Evolutionary conservation across 2,329 filamentous ascomycete species (phyloP), one percentile per base, ranked within the genome.

Genomic region (Microdochium trichocladiopsis): DNA sequence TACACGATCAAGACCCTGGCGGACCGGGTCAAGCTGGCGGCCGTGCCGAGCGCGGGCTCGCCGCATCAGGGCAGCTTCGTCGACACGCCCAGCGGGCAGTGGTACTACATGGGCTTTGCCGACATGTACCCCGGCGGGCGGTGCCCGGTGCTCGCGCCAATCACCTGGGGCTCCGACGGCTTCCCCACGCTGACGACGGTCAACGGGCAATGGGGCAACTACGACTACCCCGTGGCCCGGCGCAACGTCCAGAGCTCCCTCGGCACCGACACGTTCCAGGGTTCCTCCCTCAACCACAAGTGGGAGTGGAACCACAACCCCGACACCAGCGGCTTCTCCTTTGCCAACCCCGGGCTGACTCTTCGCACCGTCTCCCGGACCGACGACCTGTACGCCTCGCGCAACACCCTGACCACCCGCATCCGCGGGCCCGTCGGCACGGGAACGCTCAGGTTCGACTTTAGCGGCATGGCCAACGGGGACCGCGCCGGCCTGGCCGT

Each of bases 221-320:
- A 69, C 0, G 41, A 45, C 16, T 79, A 79, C 54, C 67, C 69
- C 0, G 52, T 67, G 10, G 70, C 73, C 53, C 61, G 2, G 57
- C 60, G 14, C 62, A 63, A 53, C 58, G 54, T 66, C 2, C 43
- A 54, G 4, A 55, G 57, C n/a, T 55, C 64, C 33, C 64, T 66
- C 0, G 71, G 76, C 16, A 72, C 68, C 0, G 77, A 83, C 53
- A 61, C 53, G 0, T 83, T 83, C 55, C 49, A 55, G 0, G 75
- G 73, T 0, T 58, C 64, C 0, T 56, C 63, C 0, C 66, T 83
- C 1, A 61, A 67, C 6, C 68, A 70, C 0, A 65, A 72, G 2
- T 84, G 77, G 76, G 80, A 84, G 61, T 84, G 80, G 79, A 84
- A 84, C 58, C 80, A 83, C 57, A 83, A 83, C 60, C 80, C 80